Evolutionary conservation across 768 basidiomycete genomes (phyloP).

Genomic region (Thelephora aurantiotincta): DNA sequence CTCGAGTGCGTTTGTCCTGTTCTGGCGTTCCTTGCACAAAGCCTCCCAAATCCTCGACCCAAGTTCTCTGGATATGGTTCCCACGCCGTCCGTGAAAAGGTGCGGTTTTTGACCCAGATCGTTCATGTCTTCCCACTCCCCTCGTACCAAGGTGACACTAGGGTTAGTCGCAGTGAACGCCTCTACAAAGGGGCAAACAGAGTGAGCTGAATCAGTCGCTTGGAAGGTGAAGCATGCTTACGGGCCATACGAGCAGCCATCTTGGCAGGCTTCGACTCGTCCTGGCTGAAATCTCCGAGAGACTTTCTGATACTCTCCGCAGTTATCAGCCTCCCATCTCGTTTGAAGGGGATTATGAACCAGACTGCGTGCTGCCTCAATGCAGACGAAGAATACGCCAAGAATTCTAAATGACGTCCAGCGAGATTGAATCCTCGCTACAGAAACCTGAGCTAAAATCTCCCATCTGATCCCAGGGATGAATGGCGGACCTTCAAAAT

Average conservation of each 20-base stretch:
- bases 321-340: slow-evolving; percentile 28
- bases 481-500: slow-evolving; percentile 3
- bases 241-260: slow-evolving; percentile 64
- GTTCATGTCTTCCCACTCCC: slow-evolving; percentile 49
- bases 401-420: slow-evolving; percentile 61
- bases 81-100: slow-evolving; percentile 66
- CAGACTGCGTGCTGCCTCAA: slow-evolving; percentile 72
- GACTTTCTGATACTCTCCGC: slow-evolving; percentile 43
- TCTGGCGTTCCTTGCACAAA: slow-evolving; percentile 29
- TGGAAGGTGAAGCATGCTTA: no score
- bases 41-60: slow-evolving; percentile 44
- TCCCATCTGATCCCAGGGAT: no score
- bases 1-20: slow-evolving; percentile 19
- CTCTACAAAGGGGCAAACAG: slow-evolving; percentile 20
- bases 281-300: slow-evolving; percentile 53
- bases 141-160: slow-evolving; percentile 37
- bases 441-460: slow-evolving; percentile 23
- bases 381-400: slow-evolving; percentile 73
- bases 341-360: slow-evolving; percentile 59
- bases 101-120: slow-evolving; percentile 36
- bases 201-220: no score
- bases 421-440: slow-evolving; percentile 53
- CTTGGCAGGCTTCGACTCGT: slow-evolving; percentile 43
- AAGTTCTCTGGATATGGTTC: slow-evolving; percentile 55
- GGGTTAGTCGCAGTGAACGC: slow-evolving; percentile 76